Conservation (phyloP, 2,329 filamentous ascomycete genomes). For the Trichoderma brevicompactum region DNA sequence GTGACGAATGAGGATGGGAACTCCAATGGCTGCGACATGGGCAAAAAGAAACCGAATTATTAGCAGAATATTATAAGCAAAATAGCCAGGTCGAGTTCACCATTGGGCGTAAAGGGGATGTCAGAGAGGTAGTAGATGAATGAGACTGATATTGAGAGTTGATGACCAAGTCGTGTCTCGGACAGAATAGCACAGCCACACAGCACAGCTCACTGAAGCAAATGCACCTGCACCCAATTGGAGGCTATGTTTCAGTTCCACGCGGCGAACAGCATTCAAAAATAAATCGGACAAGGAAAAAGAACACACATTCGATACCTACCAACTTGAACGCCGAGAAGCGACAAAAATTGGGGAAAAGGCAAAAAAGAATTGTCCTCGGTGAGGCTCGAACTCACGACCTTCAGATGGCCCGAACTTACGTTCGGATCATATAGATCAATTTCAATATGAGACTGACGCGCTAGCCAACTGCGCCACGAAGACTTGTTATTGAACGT, state of each 20-base stretch:
- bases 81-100: too few species aligned
- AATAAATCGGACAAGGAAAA: background rate
- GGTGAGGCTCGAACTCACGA: conserved; percentile 57
- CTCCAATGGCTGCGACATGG: conserved; percentile 22
- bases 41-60: background rate
- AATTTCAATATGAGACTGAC: conserved; percentile 35
- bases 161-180: background rate
- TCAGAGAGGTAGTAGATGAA: background rate
- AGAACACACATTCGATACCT: background rate
- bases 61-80: background rate
- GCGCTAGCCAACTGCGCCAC: conserved; percentile 39
- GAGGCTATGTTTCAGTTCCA: background rate
- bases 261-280: too few species aligned
- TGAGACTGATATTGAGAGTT: background rate
- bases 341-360: background rate
- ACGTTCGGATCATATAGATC: conserved; percentile 36
- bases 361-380: conserved; percentile 42
- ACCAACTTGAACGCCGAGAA: too few species aligned
- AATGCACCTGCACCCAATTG: background rate
- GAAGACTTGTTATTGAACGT: conserved; percentile 32
- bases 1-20: conserved; percentile 47
- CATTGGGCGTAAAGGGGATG: background rate
- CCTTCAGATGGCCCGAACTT: conserved; percentile 45
- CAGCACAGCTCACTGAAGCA: background rate
- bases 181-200: conserved; percentile 12